Base-by-base conservation (phyloP, 805 yeast species). In the Millerozyma acaciae region DNA sequence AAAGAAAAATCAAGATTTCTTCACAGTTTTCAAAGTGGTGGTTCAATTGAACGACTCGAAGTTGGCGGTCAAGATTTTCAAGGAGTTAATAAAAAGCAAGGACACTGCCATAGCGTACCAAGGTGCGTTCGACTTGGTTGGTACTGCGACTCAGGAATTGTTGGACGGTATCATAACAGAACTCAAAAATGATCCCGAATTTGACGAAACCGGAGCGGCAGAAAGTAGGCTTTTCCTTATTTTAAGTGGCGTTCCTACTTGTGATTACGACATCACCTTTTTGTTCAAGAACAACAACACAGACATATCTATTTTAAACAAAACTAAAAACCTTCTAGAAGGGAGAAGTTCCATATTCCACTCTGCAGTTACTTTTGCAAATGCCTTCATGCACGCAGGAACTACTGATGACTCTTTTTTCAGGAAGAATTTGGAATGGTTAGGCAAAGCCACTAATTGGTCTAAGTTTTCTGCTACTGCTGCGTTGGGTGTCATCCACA, bases 371-470 rank as follows among this genome's bases (percentile, higher is more conserved):
- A 86, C 97, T 30, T 88, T 93, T 55, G 80, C 93, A 35, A 90
- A 88, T 53, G 97, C 97, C 0, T 87, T 88, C 54, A 75, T 90
- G 76, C 96, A 89, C 58, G 85, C 93, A 23, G 98, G 97, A 37
- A 93, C 98, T 9, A 86, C 97, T 6, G 94, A 85, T 51, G 97
- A 93, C 57, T 78, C 88, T 0, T 93, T 93, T 52, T 84, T 90
- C 62, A 75, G 96, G 56, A 75, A 82, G 27, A 93, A 93, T 54
- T 69, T 88, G 51, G 96, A 90, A 50, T 93, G 97, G 97, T 70
- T 93, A 45, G 94, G 95, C 27, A 86, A 88, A 62, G 97, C 98
- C n/a, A 81, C 90, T 29, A 88, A 90, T 60, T 93, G 98, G 98
- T 88, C 97, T 5, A 93, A 90, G 55, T 93, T 93, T 58, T 80